Evolutionary conservation across 768 basidiomycete genomes (phyloP).

Genomic region (Lactarius quietus): DNA sequence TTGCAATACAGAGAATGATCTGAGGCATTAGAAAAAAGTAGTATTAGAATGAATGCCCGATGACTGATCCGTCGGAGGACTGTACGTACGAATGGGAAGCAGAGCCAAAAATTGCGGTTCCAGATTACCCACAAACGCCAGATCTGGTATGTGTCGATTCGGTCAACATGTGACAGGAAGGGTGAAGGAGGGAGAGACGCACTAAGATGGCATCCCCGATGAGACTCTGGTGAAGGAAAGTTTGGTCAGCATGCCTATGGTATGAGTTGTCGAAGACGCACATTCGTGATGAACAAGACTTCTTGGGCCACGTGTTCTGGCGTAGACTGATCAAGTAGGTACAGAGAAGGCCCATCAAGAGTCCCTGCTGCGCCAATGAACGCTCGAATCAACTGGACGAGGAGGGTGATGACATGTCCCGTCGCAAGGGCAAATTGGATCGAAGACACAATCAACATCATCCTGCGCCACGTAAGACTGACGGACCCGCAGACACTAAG

Average conservation of each 20-base stretch:
- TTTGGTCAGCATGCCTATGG: background rate
- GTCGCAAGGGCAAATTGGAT: slow-evolving; percentile 15
- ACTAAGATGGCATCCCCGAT: slow-evolving; percentile 22
- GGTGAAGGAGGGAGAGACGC: background rate
- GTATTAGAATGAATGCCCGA: background rate
- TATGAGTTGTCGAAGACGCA: background rate
- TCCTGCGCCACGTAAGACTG: background rate
- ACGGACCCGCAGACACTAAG: background rate
- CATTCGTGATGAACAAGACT: slow-evolving; percentile 17
- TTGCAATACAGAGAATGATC: background rate
- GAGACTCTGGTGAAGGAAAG: background rate
- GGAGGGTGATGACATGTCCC: slow-evolving; percentile 12
- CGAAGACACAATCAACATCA: slow-evolving; percentile 10
- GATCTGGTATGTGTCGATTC: slow-evolving; percentile 3
- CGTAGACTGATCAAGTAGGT: background rate
- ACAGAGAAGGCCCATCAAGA: background rate
- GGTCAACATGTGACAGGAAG: background rate
- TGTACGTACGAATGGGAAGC: slow-evolving; percentile 13
- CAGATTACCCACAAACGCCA: slow-evolving; percentile 24
- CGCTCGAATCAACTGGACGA: slow-evolving; percentile 12
- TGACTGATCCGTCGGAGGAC: background rate
- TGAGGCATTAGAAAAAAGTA: background rate
- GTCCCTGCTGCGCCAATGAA: background rate
- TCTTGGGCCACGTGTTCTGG: slow-evolving; percentile 14
- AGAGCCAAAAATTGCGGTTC: slow-evolving; percentile 10